Base-by-base conservation (phyloP, 225 moss, liverwort and hornwort genomes). In the Ulota crispa region DNA sequence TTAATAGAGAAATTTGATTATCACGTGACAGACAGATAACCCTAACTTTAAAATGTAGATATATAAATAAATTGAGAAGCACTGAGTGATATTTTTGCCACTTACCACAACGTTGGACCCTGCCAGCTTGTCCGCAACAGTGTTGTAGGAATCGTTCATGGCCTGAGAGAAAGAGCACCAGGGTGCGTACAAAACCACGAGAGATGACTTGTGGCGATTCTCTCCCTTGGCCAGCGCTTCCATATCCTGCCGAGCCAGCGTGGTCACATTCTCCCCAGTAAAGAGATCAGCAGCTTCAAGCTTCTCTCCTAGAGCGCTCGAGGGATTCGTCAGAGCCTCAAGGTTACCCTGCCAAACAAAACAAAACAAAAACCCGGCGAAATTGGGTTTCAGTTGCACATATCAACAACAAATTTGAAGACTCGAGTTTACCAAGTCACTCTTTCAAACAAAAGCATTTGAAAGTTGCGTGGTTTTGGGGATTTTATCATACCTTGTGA, bases 131-230 rank as follows among this genome's bases (percentile, higher is more conserved):
- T 94, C 98, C 19, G 95, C 93, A 14, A 95, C 85, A 70, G 89
- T 87, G 53, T 93, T 95, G 82, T 85, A 98, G 37, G 91, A 86
- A 53, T 87, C 84, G 77, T 93, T 91, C 98, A 98, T 94, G 32
- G 94, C 98, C 93, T 94, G 92, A 71, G 93, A 93, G 73, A 86
- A 98, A 64, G 86, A 86, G 88, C 97, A 98, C 97, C 97, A 98
- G 19, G 97, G 93, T 32, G 97, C 97, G 75, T 98, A 98, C 19
- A 94, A 89, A 16, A 98, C 97, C 59, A 94, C 87, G 10, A 98
- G 82, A 6, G 85, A 76, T 24, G 93, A 88, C 73, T 91, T 91
- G 41, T 88, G 82, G 11, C 93, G 82, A 28, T 89, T 88, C 73
- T 92, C 88, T 55, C 86, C 81, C 41, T 75, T 77, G 1, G 76